phyloP scores from a whole-genome alignment of 768 basidiomycete genomes.

The Amanita pseudoporphyria region DNA sequence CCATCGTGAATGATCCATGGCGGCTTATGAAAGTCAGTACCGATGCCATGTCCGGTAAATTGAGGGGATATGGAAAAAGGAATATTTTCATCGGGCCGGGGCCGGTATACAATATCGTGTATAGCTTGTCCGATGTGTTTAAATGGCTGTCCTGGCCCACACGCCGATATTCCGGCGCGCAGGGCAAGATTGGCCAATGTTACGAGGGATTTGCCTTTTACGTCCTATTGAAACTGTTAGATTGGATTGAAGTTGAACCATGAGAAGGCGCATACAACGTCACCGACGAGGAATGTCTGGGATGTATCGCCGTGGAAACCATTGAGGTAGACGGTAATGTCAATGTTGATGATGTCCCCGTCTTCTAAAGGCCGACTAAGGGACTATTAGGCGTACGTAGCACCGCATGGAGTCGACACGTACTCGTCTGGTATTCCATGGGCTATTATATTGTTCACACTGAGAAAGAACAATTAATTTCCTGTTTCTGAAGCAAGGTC shows the following conservation, averaged over 20 bases:
- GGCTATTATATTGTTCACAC: conserved; percentile 78
- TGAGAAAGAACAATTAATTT: conserved; percentile 41
- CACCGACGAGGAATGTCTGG: conserved; percentile 70
- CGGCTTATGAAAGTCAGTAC: conserved; percentile 64
- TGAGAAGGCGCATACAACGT: conserved; percentile 49
- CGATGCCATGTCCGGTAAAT: conserved; percentile 91
- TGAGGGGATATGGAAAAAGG: too few relatives aligned
- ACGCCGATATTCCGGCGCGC: too few relatives aligned
- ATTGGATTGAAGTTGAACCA: not conserved
- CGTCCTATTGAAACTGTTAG: conserved; percentile 40
- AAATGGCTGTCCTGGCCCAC: too few relatives aligned
- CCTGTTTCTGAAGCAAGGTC: not conserved
- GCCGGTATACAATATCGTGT: conserved; percentile 31
- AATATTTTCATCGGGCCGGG: too few relatives aligned
- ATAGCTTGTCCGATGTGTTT: conserved; percentile 75
- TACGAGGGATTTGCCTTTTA: conserved; percentile 57
- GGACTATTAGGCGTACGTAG: not conserved
- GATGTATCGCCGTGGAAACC: conserved; percentile 91
- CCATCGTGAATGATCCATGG: conserved; percentile 81
- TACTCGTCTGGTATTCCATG: conserved; percentile 93
- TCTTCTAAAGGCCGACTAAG: conserved; percentile 67
- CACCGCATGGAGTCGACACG: conserved; percentile 14
- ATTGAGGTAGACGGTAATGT: conserved; percentile 76
- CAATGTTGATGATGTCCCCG: conserved; percentile 84
- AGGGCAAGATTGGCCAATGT: conserved; percentile 52